Percentiles rank a stretch among this genome's conserved stretches.
Conservation (phyloP, 2,329 filamentous ascomycete species). For the Parastagonospora avenae region DNA sequence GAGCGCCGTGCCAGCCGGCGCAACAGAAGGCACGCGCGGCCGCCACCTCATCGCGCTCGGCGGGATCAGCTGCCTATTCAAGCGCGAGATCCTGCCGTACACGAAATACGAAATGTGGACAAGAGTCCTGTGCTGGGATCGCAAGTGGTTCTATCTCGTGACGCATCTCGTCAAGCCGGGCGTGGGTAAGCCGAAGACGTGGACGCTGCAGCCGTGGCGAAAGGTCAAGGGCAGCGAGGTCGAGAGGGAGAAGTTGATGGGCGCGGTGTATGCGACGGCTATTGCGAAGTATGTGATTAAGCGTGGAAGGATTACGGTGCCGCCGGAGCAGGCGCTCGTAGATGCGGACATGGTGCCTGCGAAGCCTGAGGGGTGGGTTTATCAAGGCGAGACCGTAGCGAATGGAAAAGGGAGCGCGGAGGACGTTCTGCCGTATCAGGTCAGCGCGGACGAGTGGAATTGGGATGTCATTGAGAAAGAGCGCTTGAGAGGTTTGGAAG, state of each 20-base stretch:
- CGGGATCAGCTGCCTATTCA: slow-evolving; percentile 55
- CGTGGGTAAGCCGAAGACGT: slow-evolving; percentile 47
- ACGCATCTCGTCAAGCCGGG: slow-evolving; percentile 55
- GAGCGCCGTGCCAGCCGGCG: slow-evolving; percentile 19
- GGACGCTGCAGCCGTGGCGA: slow-evolving; percentile 55
- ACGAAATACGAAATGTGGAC: slow-evolving; percentile 56
- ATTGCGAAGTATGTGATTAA: slow-evolving; percentile 59
- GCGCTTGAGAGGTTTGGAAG: slow-evolving; percentile 58
- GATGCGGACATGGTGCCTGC: slow-evolving; percentile 75
- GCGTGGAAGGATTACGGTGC: slow-evolving; percentile 73
- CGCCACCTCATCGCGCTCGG: slow-evolving; percentile 51
- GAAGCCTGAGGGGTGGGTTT: slow-evolving; percentile 64
- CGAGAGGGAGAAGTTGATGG: slow-evolving; percentile 44
- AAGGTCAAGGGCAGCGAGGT: slow-evolving; percentile 28
- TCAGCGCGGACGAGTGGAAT: slow-evolving; percentile 55
- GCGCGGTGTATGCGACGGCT: slow-evolving; percentile 56
- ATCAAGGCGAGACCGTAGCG: slow-evolving; percentile 9
- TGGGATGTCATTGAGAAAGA: slow-evolving; percentile 67
- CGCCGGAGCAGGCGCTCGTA: slow-evolving; percentile 76
- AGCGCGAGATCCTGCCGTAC: slow-evolving; percentile 53
- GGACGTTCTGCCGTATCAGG: slow-evolving; percentile 32
- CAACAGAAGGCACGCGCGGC: slow-evolving; percentile 24
- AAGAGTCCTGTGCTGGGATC: slow-evolving; percentile 54
- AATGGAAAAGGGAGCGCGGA: slow-evolving; percentile 15
- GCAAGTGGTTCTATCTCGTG: slow-evolving; percentile 58